Evolutionary conservation across 2,329 filamentous ascomycete species (phyloP).

Genomic region (Verticillium nubilum): DNA sequence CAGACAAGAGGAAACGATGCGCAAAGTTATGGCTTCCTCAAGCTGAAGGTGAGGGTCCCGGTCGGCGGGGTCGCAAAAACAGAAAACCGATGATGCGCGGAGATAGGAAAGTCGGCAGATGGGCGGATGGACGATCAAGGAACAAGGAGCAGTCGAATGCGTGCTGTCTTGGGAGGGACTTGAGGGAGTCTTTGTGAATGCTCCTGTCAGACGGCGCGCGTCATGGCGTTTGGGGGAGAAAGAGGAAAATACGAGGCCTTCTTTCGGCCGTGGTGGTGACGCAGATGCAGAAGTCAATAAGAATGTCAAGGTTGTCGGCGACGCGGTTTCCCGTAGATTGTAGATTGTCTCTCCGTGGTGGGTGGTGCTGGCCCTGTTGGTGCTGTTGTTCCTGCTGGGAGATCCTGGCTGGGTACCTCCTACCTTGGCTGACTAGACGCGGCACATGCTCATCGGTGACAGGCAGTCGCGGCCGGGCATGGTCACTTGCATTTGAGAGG

Average conservation of each 20-base stretch:
- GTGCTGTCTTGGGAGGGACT: neutral
- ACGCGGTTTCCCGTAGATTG: neutral
- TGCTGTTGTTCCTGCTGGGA: neutral
- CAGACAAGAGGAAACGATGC: neutral
- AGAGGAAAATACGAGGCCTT: neutral
- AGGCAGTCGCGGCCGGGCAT: neutral
- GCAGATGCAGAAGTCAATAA: neutral
- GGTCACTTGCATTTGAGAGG: neutral
- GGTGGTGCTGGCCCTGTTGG: neutral
- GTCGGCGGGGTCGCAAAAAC: neutral
- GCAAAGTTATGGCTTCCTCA: neutral
- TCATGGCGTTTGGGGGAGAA: neutral
- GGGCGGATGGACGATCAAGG: neutral
- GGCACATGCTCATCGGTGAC: constrained; percentile 8
- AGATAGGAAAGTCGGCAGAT: neutral
- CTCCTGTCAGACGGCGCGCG: neutral
- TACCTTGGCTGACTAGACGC: constrained; percentile 4
- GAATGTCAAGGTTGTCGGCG: neutral
- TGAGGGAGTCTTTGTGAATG: neutral
- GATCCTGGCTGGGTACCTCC: neutral
- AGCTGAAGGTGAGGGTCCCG: no score
- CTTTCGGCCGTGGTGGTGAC: neutral
- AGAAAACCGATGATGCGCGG: neutral
- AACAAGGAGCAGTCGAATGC: neutral
- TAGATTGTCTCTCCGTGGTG: neutral